Evolutionary conservation across 164 flowering plant genomes (phyloP).

Genomic region (Kalanchoe fedtschenkoi): DNA sequence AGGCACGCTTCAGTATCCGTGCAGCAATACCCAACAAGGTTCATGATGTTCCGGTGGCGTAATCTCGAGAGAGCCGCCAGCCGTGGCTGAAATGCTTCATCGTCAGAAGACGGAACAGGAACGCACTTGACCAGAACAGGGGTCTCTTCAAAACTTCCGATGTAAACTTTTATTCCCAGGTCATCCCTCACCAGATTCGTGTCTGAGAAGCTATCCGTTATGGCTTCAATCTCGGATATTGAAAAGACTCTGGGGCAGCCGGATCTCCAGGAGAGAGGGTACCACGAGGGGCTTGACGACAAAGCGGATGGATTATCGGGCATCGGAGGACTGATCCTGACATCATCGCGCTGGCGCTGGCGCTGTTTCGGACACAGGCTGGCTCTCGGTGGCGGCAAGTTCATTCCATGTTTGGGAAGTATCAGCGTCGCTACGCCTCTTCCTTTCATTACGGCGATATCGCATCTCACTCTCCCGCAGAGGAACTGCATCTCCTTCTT

Average conservation of each 20-base stretch:
- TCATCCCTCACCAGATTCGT: slow-evolving; percentile 10
- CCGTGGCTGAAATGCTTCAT: slow-evolving; percentile 21
- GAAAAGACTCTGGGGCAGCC: slow-evolving; percentile 24
- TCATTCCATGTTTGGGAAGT: slow-evolving; percentile 13
- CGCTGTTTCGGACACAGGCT: not conserved
- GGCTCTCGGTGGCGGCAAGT: not conserved
- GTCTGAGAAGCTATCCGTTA: slow-evolving; percentile 21
- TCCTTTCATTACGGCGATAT: slow-evolving; percentile 32
- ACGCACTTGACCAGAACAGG: slow-evolving; percentile 25
- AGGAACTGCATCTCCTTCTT: slow-evolving; percentile 28
- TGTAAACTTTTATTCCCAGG: slow-evolving; percentile 14
- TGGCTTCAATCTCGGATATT: slow-evolving; percentile 22
- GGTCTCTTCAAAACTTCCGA: slow-evolving; percentile 20
- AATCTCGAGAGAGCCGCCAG: slow-evolving; percentile 25
- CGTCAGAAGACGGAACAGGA: slow-evolving; percentile 9
- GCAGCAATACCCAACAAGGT: slow-evolving; percentile 40
- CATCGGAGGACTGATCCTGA: not conserved
- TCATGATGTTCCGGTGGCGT: slow-evolving; percentile 33
- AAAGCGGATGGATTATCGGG: not conserved
- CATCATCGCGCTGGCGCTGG: slow-evolving; percentile 2
- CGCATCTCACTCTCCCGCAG: slow-evolving; percentile 29
- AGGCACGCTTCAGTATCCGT: slow-evolving; percentile 15
- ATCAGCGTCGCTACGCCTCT: slow-evolving; percentile 32
- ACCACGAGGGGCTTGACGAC: slow-evolving; percentile 24
- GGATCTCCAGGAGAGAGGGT: slow-evolving; percentile 27